Evolutionary conservation across 108 stramenopile species (phyloP), one percentile per base, ranked within the genome.

Genomic region (Skeletonema costatum): DNA sequence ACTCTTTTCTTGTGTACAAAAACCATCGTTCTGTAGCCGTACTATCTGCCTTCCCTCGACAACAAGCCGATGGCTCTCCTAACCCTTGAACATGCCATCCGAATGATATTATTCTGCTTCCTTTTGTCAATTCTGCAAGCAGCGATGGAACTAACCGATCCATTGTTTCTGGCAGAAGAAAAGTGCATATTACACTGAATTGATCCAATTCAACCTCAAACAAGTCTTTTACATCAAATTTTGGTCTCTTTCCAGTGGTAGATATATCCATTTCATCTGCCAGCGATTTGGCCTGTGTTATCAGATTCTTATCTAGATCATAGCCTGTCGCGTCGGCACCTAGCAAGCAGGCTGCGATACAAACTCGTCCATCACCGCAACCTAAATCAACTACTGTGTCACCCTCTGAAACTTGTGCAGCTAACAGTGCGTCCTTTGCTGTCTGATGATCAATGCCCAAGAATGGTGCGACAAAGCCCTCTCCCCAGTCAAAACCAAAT

Each of bases 11-110:
- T 25, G 53, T 1, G 4, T 56, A 56, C 25, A 56, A 56, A 29
- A 56, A 56, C 53, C 53, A 56, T 29, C 53, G 53, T 56, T 56
- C 53, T 56, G 19, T 56, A 25, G 53, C 53, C 7, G 53, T 56
- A 53, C 51, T 53, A 56, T 56, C 53, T 0, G 53, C 25, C 25
- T 25, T 56, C 9, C 53, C 53, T 56, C 53, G 19, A 56, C 53
- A 25, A 17, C 53, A 56, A 56, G 53, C 53, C 25, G 10, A 29
- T 56, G 53, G 53, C 9, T 56, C 21, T 56, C 53, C 53, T 10
- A 56, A 25, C 25, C 53, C 53, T 29, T 4, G 21, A 56, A 56
- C 25, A 25, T 21, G 3, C 53, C 53, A 56, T 7, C 53, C 53
- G 9, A 56, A 56, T 10, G 53, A 25, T 56, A 56, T 56, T 56